Evolutionary conservation across 176 grass and related monocot species (phyloP).

Genomic region (Aegilops sharonensis): DNA sequence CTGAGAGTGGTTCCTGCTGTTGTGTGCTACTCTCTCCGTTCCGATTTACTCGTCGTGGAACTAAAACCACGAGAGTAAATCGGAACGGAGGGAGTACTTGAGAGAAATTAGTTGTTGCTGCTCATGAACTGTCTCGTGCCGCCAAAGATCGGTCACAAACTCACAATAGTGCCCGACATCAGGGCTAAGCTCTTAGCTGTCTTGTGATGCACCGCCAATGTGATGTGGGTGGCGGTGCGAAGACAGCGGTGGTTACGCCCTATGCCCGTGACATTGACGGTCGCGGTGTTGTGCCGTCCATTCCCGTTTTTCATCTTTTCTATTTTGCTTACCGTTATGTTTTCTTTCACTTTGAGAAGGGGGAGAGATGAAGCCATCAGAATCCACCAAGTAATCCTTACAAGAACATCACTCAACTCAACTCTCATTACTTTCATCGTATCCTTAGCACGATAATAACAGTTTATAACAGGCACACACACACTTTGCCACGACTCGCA

Average conservation of each 20-base stretch:
- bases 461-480: background rate
- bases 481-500: background rate
- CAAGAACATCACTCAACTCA: background rate
- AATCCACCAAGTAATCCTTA: background rate
- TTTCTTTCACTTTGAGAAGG: background rate
- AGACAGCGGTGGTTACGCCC: rapidly evolving
- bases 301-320: background rate
- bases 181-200: background rate
- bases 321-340: rapidly evolving
- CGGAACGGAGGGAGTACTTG: background rate
- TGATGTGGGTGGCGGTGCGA: no score
- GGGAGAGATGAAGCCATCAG: no score
- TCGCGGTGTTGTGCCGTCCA: background rate
- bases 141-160: background rate
- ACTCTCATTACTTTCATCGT: background rate
- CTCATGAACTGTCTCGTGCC: no score
- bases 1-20: background rate
- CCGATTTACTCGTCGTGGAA: no score
- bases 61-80: no score
- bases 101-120: background rate
- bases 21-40: background rate
- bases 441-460: background rate
- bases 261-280: background rate
- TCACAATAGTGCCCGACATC: background rate
- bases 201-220: no score